Evolutionary conservation across 1,284 basidiomycete species (phyloP), one percentile per base, ranked within the genome.

Genomic region (Sanghuangporus baumii): DNA sequence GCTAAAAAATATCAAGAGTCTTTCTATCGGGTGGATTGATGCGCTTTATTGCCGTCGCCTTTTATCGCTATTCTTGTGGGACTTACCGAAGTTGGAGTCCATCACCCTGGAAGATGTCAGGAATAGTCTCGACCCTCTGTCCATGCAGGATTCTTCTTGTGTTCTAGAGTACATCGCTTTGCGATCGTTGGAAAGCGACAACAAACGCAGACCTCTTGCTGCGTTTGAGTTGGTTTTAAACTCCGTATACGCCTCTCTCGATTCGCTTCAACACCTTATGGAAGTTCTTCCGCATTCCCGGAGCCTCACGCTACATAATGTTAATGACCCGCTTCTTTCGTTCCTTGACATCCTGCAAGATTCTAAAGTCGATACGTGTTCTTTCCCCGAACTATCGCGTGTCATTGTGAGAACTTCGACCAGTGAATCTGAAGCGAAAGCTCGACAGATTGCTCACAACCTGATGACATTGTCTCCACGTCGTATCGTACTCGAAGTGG

Each of bases 21-120:
- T 84, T 54, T 72, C 74, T 20, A 72, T 83, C 60, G 83, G 82
- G 16, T 80, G 81, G 65, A 69, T 81, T 50, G 78, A 83, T 60
- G 72, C 74, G 37, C 69, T 70, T 3, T 78, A 82, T 66, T 75
- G 77, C 16, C 67, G 77, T 8, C 63, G 73, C 16, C 68, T 85
- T 6, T 69, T 84, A 26, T 76, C 79, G 0, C 62, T 79, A 12
- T 74, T 85, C 51, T 63, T 56, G 5, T 52, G 46, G 40, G n/a
- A 66, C n/a, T 62, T 81, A 16, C 81, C 82, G 0, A 67, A 68
- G 4, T 69, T 85, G 6, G 59, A 66, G 12, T 66, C 70, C 3
- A 66, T 85, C 3, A 66, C 71, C 12, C 60, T 85, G 18, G 81
- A 84, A 66, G 81, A 82, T 63, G 71, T 84, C 6, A 72, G 74